phyloP scores from a whole-genome alignment of 768 basidiomycete genomes.

The Phylloporus arenicola region DNA sequence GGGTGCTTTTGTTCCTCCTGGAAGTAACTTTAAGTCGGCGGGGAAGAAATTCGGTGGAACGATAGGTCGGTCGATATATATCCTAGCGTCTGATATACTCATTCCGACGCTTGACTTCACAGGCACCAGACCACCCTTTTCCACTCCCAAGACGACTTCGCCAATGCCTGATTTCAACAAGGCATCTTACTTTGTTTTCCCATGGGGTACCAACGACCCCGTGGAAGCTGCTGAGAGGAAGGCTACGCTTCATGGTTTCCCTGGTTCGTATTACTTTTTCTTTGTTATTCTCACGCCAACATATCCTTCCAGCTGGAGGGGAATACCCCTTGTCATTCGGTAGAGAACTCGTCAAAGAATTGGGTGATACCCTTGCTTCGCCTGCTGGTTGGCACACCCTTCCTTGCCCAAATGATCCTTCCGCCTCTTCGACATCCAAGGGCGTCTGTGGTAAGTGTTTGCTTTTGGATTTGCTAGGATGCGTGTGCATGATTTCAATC shows the following conservation, averaged over 20 bases:
- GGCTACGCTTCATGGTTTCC: conserved; percentile 10
- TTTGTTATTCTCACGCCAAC: background rate
- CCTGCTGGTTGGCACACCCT: conserved; percentile 91
- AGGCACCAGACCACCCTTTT: conserved; percentile 8
- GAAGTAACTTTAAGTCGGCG: conserved; percentile 14
- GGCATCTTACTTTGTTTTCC: conserved; percentile 65
- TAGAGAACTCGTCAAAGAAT: conserved; percentile 47
- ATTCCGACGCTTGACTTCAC: background rate
- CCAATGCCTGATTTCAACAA: conserved; percentile 20
- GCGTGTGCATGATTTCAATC: background rate
- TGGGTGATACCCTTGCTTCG: conserved; percentile 71
- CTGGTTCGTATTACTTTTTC: conserved; percentile 6
- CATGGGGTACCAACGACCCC: conserved; percentile 86
- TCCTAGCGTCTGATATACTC: background rate
- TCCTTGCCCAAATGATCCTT: conserved; percentile 66
- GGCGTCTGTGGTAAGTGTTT: conserved; percentile 7
- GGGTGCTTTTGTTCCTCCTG: conserved; percentile 22
- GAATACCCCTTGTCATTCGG: conserved; percentile 19
- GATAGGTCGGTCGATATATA: conserved; percentile 9
- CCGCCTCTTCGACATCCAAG: conserved; percentile 13
- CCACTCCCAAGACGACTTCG: conserved; percentile 9
- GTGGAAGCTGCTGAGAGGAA: conserved; percentile 37
- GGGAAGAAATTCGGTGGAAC: conserved; percentile 14
- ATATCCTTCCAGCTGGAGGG: background rate
- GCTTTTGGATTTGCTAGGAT: no score